phyloP scores from a whole-genome alignment of 257 asterid genomes.

The Penstemon barbatus region DNA sequence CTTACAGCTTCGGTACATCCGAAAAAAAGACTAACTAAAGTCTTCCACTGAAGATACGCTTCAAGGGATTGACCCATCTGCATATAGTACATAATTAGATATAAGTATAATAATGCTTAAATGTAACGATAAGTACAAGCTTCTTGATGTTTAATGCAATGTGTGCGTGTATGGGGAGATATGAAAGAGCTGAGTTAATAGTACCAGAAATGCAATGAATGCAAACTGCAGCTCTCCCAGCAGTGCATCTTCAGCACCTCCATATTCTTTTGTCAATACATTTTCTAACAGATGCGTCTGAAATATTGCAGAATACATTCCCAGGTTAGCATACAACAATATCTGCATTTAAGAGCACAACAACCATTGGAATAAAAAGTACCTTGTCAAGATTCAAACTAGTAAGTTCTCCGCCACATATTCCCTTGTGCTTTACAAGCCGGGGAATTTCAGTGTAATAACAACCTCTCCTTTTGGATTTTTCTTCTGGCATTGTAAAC shows the following conservation, averaged over 20 bases:
- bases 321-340: slow-evolving; percentile 23
- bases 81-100: slow-evolving; percentile 29
- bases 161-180: slow-evolving; percentile 1
- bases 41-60: slow-evolving; percentile 92
- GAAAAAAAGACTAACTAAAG: slow-evolving; percentile 67
- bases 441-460: slow-evolving; percentile 90
- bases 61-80: slow-evolving; percentile 99
- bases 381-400: slow-evolving; percentile 94
- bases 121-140: not conserved
- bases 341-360: slow-evolving; percentile 1
- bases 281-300: slow-evolving; percentile 81
- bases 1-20: slow-evolving; percentile 95
- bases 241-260: slow-evolving; percentile 72
- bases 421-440: slow-evolving; percentile 78
- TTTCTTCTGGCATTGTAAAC: slow-evolving; percentile 47
- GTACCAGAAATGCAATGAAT: slow-evolving; percentile 87
- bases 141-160: not conserved
- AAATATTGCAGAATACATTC: slow-evolving; percentile 22
- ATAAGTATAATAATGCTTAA: slow-evolving; percentile 11
- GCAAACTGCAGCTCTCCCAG: slow-evolving; percentile 93
- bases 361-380: slow-evolving; percentile 20
- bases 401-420: slow-evolving; percentile 68
- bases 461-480: slow-evolving; percentile 58
- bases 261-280: slow-evolving; percentile 64
- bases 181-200: slow-evolving; percentile 7